A percentile compares a stretch with the other conserved stretches of the same genome.
These are phyloP conservation scores for Pythium utonaiense DNA, from an alignment of 352 stramenopile genomes.

Conservation along the genomic window DNA sequence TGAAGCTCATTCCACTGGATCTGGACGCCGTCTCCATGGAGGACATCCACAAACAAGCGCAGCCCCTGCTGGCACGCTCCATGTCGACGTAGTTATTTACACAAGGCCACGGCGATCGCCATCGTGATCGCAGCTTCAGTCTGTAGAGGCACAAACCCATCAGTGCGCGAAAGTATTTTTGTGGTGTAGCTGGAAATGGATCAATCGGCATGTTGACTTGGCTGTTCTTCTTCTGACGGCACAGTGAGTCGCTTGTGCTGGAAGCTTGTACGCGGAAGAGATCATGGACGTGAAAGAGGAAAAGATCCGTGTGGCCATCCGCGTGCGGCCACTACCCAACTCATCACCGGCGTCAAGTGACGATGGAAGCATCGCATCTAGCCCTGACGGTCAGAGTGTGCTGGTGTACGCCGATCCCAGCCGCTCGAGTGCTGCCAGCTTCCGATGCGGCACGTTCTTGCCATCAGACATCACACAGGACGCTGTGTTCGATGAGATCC, in stretches of 20 bases:
- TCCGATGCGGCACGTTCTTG: constrained; percentile 65
- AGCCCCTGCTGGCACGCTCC: constrained; percentile 7
- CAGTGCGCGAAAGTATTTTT: constrained; percentile 19
- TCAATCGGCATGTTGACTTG: neutral
- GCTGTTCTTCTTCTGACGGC: too few relatives aligned
- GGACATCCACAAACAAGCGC: constrained; percentile 1
- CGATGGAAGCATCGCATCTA: constrained; percentile 31
- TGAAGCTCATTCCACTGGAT: constrained; percentile 77
- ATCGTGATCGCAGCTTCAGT: too few relatives aligned
- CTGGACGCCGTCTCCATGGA: constrained; percentile 12
- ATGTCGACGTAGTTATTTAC: constrained; percentile 19
- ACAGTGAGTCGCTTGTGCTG: neutral
- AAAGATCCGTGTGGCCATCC: constrained; percentile 64
- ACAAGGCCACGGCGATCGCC: neutral
- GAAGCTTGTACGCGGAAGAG: neutral
- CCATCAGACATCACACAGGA: constrained; percentile 33
- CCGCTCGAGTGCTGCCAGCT: constrained; percentile 38
- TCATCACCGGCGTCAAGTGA: neutral
- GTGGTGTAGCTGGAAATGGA: neutral
- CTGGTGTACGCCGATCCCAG: constrained; percentile 40
- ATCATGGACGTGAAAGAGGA: constrained; percentile 42
- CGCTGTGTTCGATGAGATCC: constrained; percentile 52
- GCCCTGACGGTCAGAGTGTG: constrained; percentile 35
- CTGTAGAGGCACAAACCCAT: too few relatives aligned
- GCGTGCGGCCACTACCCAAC: constrained; percentile 36